Conservation (phyloP, 163 green algal genomes). For the Chlamydomonas reinhardtii region DNA sequence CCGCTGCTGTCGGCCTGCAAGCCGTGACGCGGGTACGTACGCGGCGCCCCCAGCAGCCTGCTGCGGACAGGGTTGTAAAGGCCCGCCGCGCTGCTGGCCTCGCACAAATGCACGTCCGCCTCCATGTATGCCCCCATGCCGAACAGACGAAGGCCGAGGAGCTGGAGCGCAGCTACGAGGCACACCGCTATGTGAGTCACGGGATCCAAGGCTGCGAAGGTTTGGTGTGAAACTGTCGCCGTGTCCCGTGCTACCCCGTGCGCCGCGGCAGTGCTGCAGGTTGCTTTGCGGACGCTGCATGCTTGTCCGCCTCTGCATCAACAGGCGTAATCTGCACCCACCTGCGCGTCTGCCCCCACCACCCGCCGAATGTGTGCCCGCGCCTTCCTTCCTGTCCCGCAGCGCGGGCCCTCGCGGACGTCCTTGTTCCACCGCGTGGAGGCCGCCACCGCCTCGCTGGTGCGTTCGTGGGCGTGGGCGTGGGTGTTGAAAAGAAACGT, state of each 20-base stretch:
- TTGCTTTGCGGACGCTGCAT: too few species aligned
- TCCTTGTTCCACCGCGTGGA: neutral
- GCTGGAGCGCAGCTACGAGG: neutral
- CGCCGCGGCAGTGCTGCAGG: neutral
- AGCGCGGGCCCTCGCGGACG: neutral
- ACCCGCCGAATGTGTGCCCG: too few species aligned
- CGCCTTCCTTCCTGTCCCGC: too few species aligned
- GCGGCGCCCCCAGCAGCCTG: neutral
- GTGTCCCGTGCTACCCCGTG: too few species aligned
- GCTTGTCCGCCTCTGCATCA: too few species aligned
- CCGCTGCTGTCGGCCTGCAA: too few species aligned
- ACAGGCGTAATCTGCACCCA: too few species aligned
- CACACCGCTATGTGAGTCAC: neutral
- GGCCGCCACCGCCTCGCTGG: neutral
- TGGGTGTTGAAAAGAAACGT: too few species aligned
- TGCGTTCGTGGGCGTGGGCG: neutral
- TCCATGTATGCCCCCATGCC: too few species aligned
- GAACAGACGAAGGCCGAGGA: neutral
- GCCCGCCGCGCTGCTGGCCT: neutral
- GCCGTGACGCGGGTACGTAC: too few species aligned
- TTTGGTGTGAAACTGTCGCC: neutral
- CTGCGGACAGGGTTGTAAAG: neutral
- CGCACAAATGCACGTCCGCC: too few species aligned
- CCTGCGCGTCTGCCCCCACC: too few species aligned
- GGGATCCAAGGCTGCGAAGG: neutral